Evolutionary conservation across 768 basidiomycete genomes (phyloP).

Genomic region (Podaxis carcinomalis): DNA sequence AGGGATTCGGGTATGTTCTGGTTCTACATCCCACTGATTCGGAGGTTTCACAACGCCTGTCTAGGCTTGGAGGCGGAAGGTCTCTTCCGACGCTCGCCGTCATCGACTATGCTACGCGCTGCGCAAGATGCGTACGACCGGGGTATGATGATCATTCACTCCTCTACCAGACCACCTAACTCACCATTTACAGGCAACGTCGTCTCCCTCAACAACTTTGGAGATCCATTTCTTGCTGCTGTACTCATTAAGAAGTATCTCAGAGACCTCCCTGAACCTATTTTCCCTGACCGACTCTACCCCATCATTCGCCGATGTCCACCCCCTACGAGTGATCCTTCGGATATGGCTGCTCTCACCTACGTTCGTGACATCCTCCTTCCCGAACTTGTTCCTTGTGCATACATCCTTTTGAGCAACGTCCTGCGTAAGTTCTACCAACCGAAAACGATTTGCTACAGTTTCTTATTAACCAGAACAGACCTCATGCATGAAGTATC

Average conservation of each 20-base stretch:
- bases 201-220: slow-evolving; percentile 71
- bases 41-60: slow-evolving; percentile 10
- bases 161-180: background rate
- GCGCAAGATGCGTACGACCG: slow-evolving; percentile 84
- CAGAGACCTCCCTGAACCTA: slow-evolving; percentile 71
- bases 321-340: slow-evolving; percentile 40
- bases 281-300: slow-evolving; percentile 73
- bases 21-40: background rate
- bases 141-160: slow-evolving; percentile 36
- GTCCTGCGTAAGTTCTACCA: slow-evolving; percentile 49
- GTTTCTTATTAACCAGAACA: slow-evolving; percentile 24
- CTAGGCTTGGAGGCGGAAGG: slow-evolving; percentile 69
- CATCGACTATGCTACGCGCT: slow-evolving; percentile 61
- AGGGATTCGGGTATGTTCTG: slow-evolving; percentile 46
- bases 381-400: slow-evolving; percentile 64
- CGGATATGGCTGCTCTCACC: slow-evolving; percentile 51
- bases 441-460: background rate
- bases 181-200: slow-evolving; percentile 53
- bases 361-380: slow-evolving; percentile 71
- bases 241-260: slow-evolving; percentile 86
- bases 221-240: slow-evolving; percentile 76
- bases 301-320: slow-evolving; percentile 67
- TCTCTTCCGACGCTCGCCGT: slow-evolving; percentile 79
- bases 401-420: slow-evolving; percentile 69
- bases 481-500: slow-evolving; percentile 82